A percentile compares a stretch with the other conserved stretches of the same genome.
Conservation (phyloP, 768 basidiomycete species). For the Fibroporia radiculosa region DNA sequence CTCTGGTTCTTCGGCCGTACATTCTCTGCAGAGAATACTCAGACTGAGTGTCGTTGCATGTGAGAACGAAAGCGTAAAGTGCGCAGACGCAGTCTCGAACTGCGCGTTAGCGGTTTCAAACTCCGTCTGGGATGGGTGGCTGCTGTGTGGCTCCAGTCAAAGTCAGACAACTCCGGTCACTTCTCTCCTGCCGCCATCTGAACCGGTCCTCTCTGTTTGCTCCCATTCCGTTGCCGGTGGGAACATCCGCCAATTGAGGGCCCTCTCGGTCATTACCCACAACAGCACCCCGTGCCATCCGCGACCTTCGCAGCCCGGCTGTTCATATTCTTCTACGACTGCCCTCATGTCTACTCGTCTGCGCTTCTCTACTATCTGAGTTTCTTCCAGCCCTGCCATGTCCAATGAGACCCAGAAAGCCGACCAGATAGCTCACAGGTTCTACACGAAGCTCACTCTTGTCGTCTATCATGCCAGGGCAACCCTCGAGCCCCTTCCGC, state of each 20-base stretch:
- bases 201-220: too few relatives aligned
- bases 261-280: background rate
- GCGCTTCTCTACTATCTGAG: slow-evolving; percentile 10
- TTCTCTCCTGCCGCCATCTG: too few relatives aligned
- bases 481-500: slow-evolving; percentile 38
- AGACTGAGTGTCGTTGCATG: too few relatives aligned
- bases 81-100: too few relatives aligned
- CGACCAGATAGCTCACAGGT: slow-evolving; percentile 80
- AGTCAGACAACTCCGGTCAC: too few relatives aligned
- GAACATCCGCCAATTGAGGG: background rate
- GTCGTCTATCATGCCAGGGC: slow-evolving; percentile 67
- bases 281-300: slow-evolving; percentile 8
- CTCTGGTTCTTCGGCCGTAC: too few relatives aligned
- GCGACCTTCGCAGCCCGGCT: slow-evolving; percentile 14
- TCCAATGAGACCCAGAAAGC: slow-evolving; percentile 56
- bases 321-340: slow-evolving; percentile 1
- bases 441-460: slow-evolving; percentile 77
- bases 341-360: slow-evolving; percentile 21
- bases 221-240: too few relatives aligned
- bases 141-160: too few relatives aligned
- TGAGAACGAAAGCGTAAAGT: too few relatives aligned
- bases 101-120: too few relatives aligned
- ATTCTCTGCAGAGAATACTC: too few relatives aligned
- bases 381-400: slow-evolving; percentile 29
- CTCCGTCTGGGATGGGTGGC: too few relatives aligned